Evolutionary conservation across 139 green algal genomes (phyloP).

Genomic region (Picochlorum sp.): DNA sequence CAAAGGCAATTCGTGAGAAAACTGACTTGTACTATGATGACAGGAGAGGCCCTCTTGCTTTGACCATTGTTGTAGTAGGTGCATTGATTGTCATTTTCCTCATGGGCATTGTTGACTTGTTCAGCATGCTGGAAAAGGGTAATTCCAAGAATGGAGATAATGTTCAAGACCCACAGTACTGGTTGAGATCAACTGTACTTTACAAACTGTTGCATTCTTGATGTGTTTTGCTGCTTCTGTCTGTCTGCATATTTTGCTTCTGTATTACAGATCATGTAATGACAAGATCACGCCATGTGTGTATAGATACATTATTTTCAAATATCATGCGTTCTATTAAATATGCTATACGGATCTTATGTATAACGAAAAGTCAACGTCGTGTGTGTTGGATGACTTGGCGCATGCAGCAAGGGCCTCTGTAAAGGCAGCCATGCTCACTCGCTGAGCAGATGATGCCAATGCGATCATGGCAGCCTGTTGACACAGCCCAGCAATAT

Average conservation of each 20-base stretch:
- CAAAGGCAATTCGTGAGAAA: slow-evolving; percentile 48
- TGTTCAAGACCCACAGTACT: not conserved
- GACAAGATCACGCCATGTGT: too few relatives aligned
- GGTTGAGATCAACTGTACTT: not conserved
- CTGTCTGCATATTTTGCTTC: not conserved
- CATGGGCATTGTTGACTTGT: slow-evolving; percentile 51
- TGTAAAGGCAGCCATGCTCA: not conserved
- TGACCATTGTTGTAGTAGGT: slow-evolving; percentile 53
- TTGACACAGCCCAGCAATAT: slow-evolving; percentile 39
- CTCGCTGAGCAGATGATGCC: not conserved
- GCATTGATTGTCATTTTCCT: slow-evolving; percentile 66
- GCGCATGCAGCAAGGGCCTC: not conserved
- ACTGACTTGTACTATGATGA: slow-evolving; percentile 61
- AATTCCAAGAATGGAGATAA: not conserved
- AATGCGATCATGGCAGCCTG: slow-evolving; percentile 57
- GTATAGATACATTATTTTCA: too few relatives aligned
- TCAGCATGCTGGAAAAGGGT: slow-evolving; percentile 1
- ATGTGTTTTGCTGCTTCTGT: not conserved
- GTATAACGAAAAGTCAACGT: too few relatives aligned
- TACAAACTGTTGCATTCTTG: not conserved
- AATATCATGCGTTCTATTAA: too few relatives aligned
- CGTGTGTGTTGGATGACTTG: too few relatives aligned
- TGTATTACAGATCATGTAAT: too few relatives aligned
- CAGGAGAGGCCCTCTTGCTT: slow-evolving; percentile 42
- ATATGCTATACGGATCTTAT: too few relatives aligned